These are phyloP conservation scores for Annona cherimola DNA, from an alignment of 164 flowering plant species.

Conservation along the genomic window DNA sequence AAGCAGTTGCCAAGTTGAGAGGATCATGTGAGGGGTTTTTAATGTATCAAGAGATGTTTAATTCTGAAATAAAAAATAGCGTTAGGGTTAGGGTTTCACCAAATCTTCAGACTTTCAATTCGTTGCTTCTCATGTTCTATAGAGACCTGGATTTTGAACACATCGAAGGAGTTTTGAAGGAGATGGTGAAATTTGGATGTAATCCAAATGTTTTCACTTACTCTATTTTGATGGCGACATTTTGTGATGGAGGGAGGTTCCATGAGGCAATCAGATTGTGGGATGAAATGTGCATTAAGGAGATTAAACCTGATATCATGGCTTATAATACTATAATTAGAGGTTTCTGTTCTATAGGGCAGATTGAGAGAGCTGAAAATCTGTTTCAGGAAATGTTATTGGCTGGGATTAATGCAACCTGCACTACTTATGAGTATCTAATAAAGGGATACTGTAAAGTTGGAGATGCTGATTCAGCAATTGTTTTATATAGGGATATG, in stretches of 20 bases:
- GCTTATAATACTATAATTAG: constrained; percentile 66
- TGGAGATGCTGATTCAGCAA: constrained; percentile 51
- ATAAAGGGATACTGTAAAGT: constrained; percentile 56
- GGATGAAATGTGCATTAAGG: constrained; percentile 54
- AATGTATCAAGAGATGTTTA: constrained; percentile 46
- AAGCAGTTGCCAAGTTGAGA: constrained; percentile 27
- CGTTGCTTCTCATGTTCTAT: constrained; percentile 51
- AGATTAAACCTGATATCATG: constrained; percentile 46
- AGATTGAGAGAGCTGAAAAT: constrained; percentile 53
- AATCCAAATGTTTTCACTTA: constrained; percentile 51
- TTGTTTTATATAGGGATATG: constrained; percentile 56
- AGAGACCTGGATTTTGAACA: constrained; percentile 39
- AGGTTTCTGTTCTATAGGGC: constrained; percentile 50
- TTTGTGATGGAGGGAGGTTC: constrained; percentile 52
- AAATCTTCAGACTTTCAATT: constrained; percentile 57
- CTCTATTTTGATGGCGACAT: constrained; percentile 50
- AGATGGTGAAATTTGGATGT: constrained; percentile 40
- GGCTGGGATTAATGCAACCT: constrained; percentile 44
- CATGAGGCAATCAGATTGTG: constrained; percentile 50
- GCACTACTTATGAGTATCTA: constrained; percentile 63
- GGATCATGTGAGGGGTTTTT: constrained; percentile 43
- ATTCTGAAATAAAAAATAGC: constrained; percentile 15
- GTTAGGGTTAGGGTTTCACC: constrained; percentile 28
- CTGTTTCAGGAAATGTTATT: constrained; percentile 54
- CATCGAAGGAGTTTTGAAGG: constrained; percentile 47